Evolutionary conservation across 2,329 filamentous ascomycete species (phyloP).

Genomic region (Pseudocercospora macadamiae): DNA sequence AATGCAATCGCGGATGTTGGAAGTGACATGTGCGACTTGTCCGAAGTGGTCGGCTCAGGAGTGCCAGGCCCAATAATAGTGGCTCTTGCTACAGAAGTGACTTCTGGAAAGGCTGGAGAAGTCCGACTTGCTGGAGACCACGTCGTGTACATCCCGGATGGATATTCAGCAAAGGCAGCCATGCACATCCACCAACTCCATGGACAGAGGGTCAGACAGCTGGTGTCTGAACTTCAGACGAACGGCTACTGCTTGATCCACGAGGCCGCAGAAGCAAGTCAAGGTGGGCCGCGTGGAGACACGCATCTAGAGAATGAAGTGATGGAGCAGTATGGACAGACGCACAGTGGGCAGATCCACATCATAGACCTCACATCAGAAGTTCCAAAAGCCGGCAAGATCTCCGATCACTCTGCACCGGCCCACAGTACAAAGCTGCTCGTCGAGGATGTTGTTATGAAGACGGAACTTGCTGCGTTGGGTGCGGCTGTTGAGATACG

Average conservation of each 20-base stretch:
- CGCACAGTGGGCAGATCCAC: conserved; percentile 4
- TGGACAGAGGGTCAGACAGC: not conserved
- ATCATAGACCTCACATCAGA: conserved; percentile 3
- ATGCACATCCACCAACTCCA: conserved; percentile 5
- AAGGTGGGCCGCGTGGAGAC: conserved; percentile 2
- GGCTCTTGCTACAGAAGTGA: conserved; percentile 20
- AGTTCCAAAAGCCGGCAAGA: not conserved
- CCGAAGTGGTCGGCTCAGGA: conserved; percentile 11
- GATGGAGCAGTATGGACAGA: conserved; percentile 12
- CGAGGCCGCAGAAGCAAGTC: conserved; percentile 5
- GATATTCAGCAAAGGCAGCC: conserved; percentile 7
- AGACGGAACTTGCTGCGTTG: conserved; percentile 14
- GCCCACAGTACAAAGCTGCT: conserved; percentile 12
- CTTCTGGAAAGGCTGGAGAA: conserved; percentile 17
- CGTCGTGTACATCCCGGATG: conserved; percentile 24
- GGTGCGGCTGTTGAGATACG: conserved; percentile 13
- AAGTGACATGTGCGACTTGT: conserved; percentile 20
- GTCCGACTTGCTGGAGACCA: conserved; percentile 23
- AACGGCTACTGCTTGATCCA: conserved; percentile 16
- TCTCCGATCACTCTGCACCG: not conserved
- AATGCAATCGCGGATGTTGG: conserved; percentile 19
- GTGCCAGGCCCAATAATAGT: conserved; percentile 22
- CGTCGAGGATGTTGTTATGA: conserved; percentile 4
- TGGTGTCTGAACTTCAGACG: conserved; percentile 14
- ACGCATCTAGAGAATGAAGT: conserved; percentile 10